These are phyloP conservation scores for Alternaria solani DNA, from an alignment of 2,329 filamentous ascomycete species.

Conservation along the genomic window DNA sequence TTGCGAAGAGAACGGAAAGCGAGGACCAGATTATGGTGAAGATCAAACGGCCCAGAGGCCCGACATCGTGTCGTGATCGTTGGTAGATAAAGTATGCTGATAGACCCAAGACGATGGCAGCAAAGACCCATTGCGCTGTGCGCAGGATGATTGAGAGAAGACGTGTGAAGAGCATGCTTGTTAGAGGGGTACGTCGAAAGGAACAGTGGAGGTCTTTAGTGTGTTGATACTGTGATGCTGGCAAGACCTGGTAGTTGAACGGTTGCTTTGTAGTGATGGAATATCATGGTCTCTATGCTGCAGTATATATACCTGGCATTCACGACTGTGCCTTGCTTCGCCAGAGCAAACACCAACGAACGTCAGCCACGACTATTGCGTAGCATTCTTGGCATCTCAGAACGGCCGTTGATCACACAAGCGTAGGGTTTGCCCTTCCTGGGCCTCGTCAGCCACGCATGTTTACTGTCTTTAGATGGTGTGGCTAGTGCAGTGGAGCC, in stretches of 20 bases:
- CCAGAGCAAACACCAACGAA: constrained; percentile 1
- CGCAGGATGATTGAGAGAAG: constrained; percentile 66
- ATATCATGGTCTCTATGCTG: background rate
- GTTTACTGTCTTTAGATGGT: constrained; percentile 3
- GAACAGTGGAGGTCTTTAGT: background rate
- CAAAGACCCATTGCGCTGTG: constrained; percentile 71
- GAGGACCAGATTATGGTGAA: constrained; percentile 77
- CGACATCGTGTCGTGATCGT: constrained; percentile 54
- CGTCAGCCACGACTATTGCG: constrained; percentile 29
- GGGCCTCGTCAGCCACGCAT: constrained; percentile 16
- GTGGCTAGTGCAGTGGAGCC: constrained; percentile 15
- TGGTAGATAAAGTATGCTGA: constrained; percentile 35
- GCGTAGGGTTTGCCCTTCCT: constrained; percentile 9
- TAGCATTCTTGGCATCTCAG: constrained; percentile 6
- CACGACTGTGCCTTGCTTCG: constrained; percentile 6
- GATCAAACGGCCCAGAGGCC: constrained; percentile 72
- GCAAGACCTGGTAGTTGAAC: background rate
- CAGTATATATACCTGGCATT: constrained; percentile 8
- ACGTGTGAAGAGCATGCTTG: constrained; percentile 52
- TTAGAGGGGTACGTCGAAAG: background rate
- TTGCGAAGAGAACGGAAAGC: constrained; percentile 71
- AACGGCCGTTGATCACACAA: background rate
- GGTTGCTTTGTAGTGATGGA: background rate
- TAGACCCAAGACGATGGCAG: constrained; percentile 61
- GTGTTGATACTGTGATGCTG: background rate